Evolutionary conservation across 106 monocot species (phyloP), one percentile per base, ranked within the genome.

Genomic region (Vanilla planifolia): DNA sequence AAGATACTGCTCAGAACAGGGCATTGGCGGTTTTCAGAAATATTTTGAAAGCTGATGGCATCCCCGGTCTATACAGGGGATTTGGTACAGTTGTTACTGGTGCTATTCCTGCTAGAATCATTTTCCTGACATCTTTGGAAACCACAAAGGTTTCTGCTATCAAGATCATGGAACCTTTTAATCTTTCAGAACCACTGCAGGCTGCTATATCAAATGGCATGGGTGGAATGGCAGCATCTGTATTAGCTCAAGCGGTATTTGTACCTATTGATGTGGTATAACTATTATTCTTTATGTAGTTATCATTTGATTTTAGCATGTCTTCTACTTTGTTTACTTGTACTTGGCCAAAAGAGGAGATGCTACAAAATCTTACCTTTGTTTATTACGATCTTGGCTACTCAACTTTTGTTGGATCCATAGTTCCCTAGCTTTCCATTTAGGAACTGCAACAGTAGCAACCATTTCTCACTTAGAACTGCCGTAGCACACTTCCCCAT

Each of bases 261-360:
- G 85, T 99, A 55, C 98, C 98, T 32, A 82, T 99, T 46, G 98
- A 99, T 71, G 98, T 99, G 98, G 98, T 98, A 88, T 62, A 62
- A 40, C 33, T 26, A n/a, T n/a, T n/a, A n/a, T n/a, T n/a, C n/a
- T n/a, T n/a, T n/a, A n/a, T n/a, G n/a, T n/a, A n/a, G n/a, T n/a
- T n/a, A n/a, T n/a, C n/a, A n/a, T n/a, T n/a, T n/a, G n/a, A n/a
- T n/a, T n/a, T n/a, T n/a, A n/a, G n/a, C n/a, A n/a, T n/a, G n/a
- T n/a, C n/a, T n/a, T n/a, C n/a, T n/a, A n/a, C n/a, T n/a, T n/a
- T n/a, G n/a, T n/a, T n/a, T n/a, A n/a, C n/a, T n/a, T n/a, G n/a
- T n/a, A n/a, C n/a, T n/a, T n/a, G n/a, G n/a, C n/a, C n/a, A n/a
- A n/a, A n/a, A n/a, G n/a, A n/a, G n/a, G n/a, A n/a, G n/a, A n/a